phyloP scores from a whole-genome alignment of 2,329 filamentous ascomycete species.

The Xylaria sp. region DNA sequence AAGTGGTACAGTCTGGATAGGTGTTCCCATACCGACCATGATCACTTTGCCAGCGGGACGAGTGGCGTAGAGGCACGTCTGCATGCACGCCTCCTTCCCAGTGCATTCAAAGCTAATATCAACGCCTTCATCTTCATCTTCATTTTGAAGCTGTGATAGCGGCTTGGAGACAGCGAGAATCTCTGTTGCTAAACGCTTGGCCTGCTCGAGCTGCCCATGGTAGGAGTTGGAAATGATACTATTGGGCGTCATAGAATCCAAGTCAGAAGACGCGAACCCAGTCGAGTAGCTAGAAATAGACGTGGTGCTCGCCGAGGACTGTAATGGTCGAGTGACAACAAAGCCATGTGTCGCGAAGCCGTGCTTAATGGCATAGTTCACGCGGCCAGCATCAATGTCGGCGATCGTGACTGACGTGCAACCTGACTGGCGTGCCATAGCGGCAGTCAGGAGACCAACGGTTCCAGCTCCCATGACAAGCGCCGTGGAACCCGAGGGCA shows the following conservation, averaged over 20 bases:
- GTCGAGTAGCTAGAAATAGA: slow-evolving; percentile 55
- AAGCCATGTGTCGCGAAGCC: slow-evolving; percentile 71
- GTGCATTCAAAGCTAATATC: slow-evolving; percentile 82
- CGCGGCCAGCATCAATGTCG: slow-evolving; percentile 69
- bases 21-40: slow-evolving; percentile 83
- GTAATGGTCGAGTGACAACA: slow-evolving; percentile 60
- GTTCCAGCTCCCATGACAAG: slow-evolving; percentile 74
- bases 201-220: slow-evolving; percentile 61
- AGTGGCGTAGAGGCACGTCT: slow-evolving; percentile 78
- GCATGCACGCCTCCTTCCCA: slow-evolving; percentile 79
- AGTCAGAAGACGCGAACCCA: slow-evolving; percentile 58
- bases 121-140: slow-evolving; percentile 72
- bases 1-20: slow-evolving; percentile 78
- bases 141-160: slow-evolving; percentile 50
- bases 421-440: slow-evolving; percentile 70
- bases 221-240: slow-evolving; percentile 60
- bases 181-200: slow-evolving; percentile 61
- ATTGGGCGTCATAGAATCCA: slow-evolving; percentile 56
- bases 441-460: slow-evolving; percentile 71
- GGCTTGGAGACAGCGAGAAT: slow-evolving; percentile 58
- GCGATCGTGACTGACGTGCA: slow-evolving; percentile 69
- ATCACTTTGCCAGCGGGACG: slow-evolving; percentile 77
- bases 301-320: slow-evolving; percentile 57
- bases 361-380: slow-evolving; percentile 68
- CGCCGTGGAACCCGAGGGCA: slow-evolving; percentile 64